Conservation (phyloP, 805 yeast species). For the Starmera amethionina region DNA sequence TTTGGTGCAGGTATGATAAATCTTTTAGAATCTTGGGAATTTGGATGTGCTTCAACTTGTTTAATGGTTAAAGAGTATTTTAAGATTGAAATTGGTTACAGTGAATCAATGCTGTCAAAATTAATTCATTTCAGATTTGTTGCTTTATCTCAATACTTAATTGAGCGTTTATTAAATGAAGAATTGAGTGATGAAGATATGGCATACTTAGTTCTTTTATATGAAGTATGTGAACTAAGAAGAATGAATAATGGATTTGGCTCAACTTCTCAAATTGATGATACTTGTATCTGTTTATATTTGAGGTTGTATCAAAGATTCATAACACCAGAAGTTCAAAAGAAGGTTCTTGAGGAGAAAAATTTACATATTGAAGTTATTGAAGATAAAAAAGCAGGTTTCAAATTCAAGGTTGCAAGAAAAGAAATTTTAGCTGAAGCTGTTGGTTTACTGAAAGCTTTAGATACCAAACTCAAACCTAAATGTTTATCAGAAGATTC, state of each 20-base stretch:
- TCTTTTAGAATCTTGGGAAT: slow-evolving; percentile 58
- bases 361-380: neutral
- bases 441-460: slow-evolving; percentile 6
- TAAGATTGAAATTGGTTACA: slow-evolving; percentile 31
- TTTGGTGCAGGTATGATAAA: slow-evolving; percentile 69
- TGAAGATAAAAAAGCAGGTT: neutral
- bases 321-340: slow-evolving; percentile 1
- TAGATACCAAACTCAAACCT: slow-evolving; percentile 10
- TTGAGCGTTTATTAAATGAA: slow-evolving; percentile 14
- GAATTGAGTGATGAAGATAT: slow-evolving; percentile 29
- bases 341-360: slow-evolving; percentile 3
- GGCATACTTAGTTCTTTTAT: slow-evolving; percentile 32
- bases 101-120: slow-evolving; percentile 42
- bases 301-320: slow-evolving; percentile 32
- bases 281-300: slow-evolving; percentile 53
- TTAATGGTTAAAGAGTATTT: slow-evolving; percentile 37
- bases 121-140: slow-evolving; percentile 35
- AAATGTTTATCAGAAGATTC: slow-evolving; percentile 7
- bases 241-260: slow-evolving; percentile 75
- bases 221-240: slow-evolving; percentile 49
- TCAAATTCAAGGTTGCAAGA: slow-evolving; percentile 34
- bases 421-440: slow-evolving; percentile 34
- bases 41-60: slow-evolving; percentile 41
- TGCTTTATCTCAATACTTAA: slow-evolving; percentile 24
- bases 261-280: slow-evolving; percentile 67